A percentile compares a stretch with the other conserved stretches of the same genome.
phyloP scores from a whole-genome alignment of 106 monocot genomes.

The Hemerocallis citrina region DNA sequence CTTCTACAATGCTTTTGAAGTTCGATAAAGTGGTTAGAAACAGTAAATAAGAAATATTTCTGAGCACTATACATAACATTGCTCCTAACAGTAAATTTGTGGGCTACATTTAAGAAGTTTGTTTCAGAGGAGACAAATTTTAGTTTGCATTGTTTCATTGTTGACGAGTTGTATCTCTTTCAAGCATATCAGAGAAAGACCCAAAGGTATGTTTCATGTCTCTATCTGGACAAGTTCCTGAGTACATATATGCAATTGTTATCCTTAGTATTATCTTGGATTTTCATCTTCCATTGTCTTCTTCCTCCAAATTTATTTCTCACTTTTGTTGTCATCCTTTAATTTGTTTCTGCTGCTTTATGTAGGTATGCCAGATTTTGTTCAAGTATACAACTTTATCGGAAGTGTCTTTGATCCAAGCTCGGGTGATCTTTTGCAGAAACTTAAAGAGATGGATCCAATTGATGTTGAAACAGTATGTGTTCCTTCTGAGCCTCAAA shows the following conservation, averaged over 20 bases:
- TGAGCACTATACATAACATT: not conserved
- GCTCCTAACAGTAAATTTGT: not conserved
- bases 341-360: slow-evolving; percentile 6
- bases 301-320: not conserved
- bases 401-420: slow-evolving; percentile 90
- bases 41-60: too few relatives aligned
- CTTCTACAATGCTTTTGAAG: too few relatives aligned
- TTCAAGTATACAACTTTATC: slow-evolving; percentile 78
- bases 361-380: slow-evolving; percentile 93
- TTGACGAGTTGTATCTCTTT: not conserved
- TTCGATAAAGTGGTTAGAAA: too few relatives aligned
- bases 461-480: slow-evolving; percentile 97
- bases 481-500: not conserved
- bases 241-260: not conserved
- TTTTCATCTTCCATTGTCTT: not conserved
- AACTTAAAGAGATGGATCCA: slow-evolving; percentile 92
- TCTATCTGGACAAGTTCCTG: not conserved
- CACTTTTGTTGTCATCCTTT: not conserved
- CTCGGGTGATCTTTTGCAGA: slow-evolving; percentile 69
- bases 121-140: not conserved
- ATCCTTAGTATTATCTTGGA: not conserved
- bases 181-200: not conserved
- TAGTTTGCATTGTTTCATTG: not conserved
- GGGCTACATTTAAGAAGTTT: not conserved
- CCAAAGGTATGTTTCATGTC: not conserved